Conservation (phyloP, 352 stramenopile species). For the Phytophthora constricta region DNA sequence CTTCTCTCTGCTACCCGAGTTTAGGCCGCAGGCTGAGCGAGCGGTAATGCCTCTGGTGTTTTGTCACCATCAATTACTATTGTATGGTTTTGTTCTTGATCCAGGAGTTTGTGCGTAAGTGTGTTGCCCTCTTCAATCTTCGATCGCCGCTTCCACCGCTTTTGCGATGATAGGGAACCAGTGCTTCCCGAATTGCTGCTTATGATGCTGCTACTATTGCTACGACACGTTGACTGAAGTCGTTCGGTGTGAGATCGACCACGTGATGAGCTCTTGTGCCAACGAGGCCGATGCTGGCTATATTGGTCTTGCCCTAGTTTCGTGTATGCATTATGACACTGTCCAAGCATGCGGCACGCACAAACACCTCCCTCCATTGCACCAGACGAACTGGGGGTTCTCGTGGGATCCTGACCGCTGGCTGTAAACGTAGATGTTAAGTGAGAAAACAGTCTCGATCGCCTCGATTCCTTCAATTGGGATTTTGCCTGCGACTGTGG, state of each 20-base stretch:
- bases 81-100: slow-evolving; percentile 28
- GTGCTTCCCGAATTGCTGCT: slow-evolving; percentile 3
- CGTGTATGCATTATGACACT: slow-evolving; percentile 10
- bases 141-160: slow-evolving; percentile 22
- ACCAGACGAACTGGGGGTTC: background rate
- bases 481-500: slow-evolving; percentile 7
- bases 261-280: slow-evolving; percentile 14
- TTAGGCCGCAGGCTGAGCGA: slow-evolving; percentile 28
- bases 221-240: slow-evolving; percentile 25
- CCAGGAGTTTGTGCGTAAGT: slow-evolving; percentile 40
- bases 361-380: slow-evolving; percentile 11
- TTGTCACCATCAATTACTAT: slow-evolving; percentile 37
- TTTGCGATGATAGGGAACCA: slow-evolving; percentile 7
- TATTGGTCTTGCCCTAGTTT: slow-evolving; percentile 10
- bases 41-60: slow-evolving; percentile 13
- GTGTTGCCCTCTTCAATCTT: slow-evolving; percentile 18
- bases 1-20: slow-evolving; percentile 10
- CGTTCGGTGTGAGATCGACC: slow-evolving; percentile 9
- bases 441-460: slow-evolving; percentile 31
- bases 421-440: slow-evolving; percentile 36
- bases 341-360: slow-evolving; percentile 30
- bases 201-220: slow-evolving; percentile 23
- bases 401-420: slow-evolving; percentile 15
- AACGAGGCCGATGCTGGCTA: background rate
- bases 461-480: slow-evolving; percentile 24